Base-by-base conservation (phyloP, 345 rosid species). In the Chamaenerion angustifolium region DNA sequence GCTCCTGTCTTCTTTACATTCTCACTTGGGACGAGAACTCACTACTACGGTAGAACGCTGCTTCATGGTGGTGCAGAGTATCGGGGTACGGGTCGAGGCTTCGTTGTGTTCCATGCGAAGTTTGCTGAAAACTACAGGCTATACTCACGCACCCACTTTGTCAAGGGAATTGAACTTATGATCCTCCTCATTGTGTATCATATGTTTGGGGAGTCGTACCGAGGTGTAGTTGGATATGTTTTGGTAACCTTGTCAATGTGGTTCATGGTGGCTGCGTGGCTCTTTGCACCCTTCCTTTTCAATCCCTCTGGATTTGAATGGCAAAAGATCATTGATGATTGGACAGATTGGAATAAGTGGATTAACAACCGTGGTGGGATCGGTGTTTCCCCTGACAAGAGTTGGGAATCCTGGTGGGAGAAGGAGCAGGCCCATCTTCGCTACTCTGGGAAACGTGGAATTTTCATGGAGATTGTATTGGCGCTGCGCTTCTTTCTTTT, bases 361-460 rank as follows among this genome's bases (percentile, higher is more conserved):
- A 80, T 93, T 56, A 76, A 71, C 57, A 93, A 93, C 65, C 65
- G 77, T 16, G 99, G 99, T 9, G 99, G 99, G 49, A 88, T 93
- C 17, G 99, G 99, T 68, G 99, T 93, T 15, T 84, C 86, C 1
- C 81, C 96, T 18, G 96, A 82, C 54, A 93, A 93, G 62, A 88
- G 99, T 64, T 93, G 99, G 99, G 99, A 93, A 63, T 93, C 99
- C 0, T 93, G 99, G 99, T 93, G 99, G 99, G 99, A 93, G 54
- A 93, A 93, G 68, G 99, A 93, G 65, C 95, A 88, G 61, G 95
- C 79, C 48, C 99, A 93, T 74, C 86, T 93, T 48, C 83, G 54
- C 16, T 60, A 74, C 67, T 93, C 99, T 10, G 99, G 99, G 58
- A 82, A 74, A 65, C 99, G 99, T 45, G 99, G 99, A 46, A 73